Base-by-base conservation (phyloP, 306 rosid genomes). In the Prunus campanulata region DNA sequence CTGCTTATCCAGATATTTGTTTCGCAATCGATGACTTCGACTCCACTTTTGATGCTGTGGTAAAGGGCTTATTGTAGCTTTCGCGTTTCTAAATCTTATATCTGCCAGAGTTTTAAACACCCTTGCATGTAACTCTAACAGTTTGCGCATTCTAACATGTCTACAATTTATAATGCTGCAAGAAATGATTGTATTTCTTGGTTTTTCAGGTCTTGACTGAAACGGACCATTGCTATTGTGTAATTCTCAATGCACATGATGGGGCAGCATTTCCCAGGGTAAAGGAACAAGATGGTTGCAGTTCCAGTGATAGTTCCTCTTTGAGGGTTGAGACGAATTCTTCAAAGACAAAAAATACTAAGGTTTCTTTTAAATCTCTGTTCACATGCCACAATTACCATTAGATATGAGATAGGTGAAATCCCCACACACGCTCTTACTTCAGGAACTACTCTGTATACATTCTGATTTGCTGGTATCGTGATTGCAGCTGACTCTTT, bases 1-100 rank as follows among this genome's bases (percentile, higher is more conserved):
- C 99, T 66, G 99, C 99, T 44, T 95, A 95, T 92, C 99, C 99
- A 14, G 99, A 95, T 85, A 91, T 95, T 70, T 95, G 97, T 80
- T 95, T 95, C 86, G 96, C 99, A 24, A 85, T 95, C 61, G 97
- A 95, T 81, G 99, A 95, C 92, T 95, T 95, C 60, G 99, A 95
- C 87, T 95, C 99, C 76, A 95, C 99, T 32, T 95, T 92, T 86
- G 99, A 89, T 92, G 96, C 97, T 22, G 97, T 95, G 99, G 99
- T 95, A 89, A 88, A 18, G 46, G 39, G 27, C 55, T 13, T 66
- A 20, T 47, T 27, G 48, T 74, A 48, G 27, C 29, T 19, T 52
- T 51, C 49, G 18, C 44, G 27, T 32, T 8, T 55, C 1, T 15
- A 22, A 13, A 11, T 25, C 32, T 54, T 63, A n/a, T 55, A 4